Percentiles rank a stretch among this genome's conserved stretches.
Evolutionary conservation across 345 rosid genomes (phyloP).

Genomic region (Pugionium dolabratum): DNA sequence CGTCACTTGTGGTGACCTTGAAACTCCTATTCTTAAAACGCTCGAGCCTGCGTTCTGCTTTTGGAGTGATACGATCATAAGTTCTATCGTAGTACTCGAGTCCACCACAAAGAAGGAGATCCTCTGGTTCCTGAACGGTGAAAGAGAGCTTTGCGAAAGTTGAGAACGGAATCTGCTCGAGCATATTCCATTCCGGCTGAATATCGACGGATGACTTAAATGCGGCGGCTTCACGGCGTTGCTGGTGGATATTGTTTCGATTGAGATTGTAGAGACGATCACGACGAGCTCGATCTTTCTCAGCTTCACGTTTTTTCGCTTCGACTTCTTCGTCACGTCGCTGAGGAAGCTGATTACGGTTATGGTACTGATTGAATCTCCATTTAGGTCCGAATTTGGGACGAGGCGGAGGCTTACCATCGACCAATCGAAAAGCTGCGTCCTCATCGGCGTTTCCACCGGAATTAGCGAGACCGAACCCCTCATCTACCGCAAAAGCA

Average conservation of each 20-base stretch:
- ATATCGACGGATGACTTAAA: conserved; percentile 91
- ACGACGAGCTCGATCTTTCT: conserved; percentile 92
- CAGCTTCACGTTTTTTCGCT: conserved; percentile 81
- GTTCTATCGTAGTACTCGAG: conserved; percentile 70
- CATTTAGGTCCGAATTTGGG: conserved; percentile 90
- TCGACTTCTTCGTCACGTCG: conserved; percentile 97
- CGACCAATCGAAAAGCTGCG: conserved; percentile 86
- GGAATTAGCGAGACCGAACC: conserved; percentile 50
- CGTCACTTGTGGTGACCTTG: conserved; percentile 95
- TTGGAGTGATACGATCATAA: conserved; percentile 84
- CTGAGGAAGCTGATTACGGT: conserved; percentile 81
- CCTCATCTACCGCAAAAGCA: conserved; percentile 60
- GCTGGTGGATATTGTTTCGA: conserved; percentile 62
- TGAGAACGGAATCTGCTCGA: conserved; percentile 91
- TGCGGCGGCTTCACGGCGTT: conserved; percentile 83
- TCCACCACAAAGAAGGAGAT: conserved; percentile 73
- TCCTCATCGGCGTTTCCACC: conserved; percentile 60
- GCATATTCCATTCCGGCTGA: conserved; percentile 99
- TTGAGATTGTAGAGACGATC: conserved; percentile 73
- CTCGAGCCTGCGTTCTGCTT: conserved; percentile 79
- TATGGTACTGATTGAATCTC: conserved; percentile 70
- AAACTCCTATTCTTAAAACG: conserved; percentile 87
- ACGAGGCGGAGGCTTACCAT: conserved; percentile 85
- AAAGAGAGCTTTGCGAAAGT: conserved; percentile 83
- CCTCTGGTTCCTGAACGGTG: conserved; percentile 80